A percentile compares a stretch with the other conserved stretches of the same genome.
phyloP scores from a whole-genome alignment of 2,329 filamentous ascomycete genomes.

The Claviceps africana region DNA sequence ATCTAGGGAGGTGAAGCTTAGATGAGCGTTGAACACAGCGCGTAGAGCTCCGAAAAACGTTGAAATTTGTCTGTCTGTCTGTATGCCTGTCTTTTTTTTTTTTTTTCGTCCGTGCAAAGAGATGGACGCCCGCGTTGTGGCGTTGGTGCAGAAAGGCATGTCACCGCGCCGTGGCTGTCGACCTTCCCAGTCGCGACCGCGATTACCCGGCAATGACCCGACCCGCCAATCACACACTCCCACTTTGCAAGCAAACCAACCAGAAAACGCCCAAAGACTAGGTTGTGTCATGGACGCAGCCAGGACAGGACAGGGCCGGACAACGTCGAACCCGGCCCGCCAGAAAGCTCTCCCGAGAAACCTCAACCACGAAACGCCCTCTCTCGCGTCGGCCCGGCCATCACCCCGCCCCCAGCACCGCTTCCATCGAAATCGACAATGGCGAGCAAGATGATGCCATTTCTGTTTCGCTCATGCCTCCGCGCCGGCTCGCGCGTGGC shows the following conservation, averaged over 20 bases:
- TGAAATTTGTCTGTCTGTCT: too few species aligned
- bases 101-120: too few species aligned
- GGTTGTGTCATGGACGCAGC: not conserved
- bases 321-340: not conserved
- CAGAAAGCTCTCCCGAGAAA: slow-evolving; percentile 11
- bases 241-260: slow-evolving; percentile 12
- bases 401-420: slow-evolving; percentile 4
- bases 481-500: slow-evolving; percentile 50
- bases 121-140: too few species aligned
- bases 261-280: not conserved
- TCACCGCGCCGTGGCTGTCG: too few species aligned
- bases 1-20: too few species aligned
- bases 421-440: slow-evolving; percentile 31
- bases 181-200: not conserved
- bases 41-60: too few species aligned
- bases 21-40: too few species aligned
- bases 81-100: too few species aligned
- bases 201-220: slow-evolving; percentile 10
- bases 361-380: slow-evolving; percentile 9
- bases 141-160: too few species aligned
- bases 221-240: slow-evolving; percentile 10
- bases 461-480: slow-evolving; percentile 54
- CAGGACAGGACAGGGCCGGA: not conserved
- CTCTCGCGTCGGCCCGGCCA: slow-evolving; percentile 1
- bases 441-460: slow-evolving; percentile 71